A percentile compares a stretch with the other conserved stretches of the same genome.
Conservation (phyloP, 257 asterid species). For the Salvia miltiorrhiza region DNA sequence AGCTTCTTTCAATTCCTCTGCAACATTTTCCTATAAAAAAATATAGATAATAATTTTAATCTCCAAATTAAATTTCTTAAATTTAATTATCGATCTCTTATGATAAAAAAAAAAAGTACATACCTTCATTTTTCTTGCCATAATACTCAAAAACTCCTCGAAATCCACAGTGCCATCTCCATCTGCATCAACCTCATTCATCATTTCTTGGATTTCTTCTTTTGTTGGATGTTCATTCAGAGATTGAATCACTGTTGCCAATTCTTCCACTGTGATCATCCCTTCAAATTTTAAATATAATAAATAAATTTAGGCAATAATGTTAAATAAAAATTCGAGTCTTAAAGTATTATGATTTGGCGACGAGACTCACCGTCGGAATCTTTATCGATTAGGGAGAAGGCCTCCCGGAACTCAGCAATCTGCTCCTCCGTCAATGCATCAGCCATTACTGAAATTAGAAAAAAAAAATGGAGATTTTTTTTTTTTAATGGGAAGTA, state of each 20-base stretch:
- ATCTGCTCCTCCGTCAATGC: constrained; percentile 47
- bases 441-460: constrained; percentile 36
- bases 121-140: constrained; percentile 70
- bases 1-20: constrained; percentile 76
- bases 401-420: constrained; percentile 56
- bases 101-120: not conserved
- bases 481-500: too few relatives aligned
- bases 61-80: not conserved
- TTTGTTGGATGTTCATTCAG: constrained; percentile 62
- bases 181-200: constrained; percentile 49
- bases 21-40: constrained; percentile 50
- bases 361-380: constrained; percentile 27
- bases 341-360: too few relatives aligned
- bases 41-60: not conserved
- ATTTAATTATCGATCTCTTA: not conserved
- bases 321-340: too few relatives aligned
- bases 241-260: constrained; percentile 57
- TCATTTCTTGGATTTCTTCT: constrained; percentile 66
- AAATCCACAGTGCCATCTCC: constrained; percentile 62
- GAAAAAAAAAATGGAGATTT: not conserved
- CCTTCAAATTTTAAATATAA: too few relatives aligned
- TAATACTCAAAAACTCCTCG: constrained; percentile 57
- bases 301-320: too few relatives aligned
- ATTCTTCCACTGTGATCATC: constrained; percentile 55
- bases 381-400: constrained; percentile 53